Percentiles rank a stretch among this genome's conserved stretches.
Evolutionary conservation across 2,329 filamentous ascomycete species (phyloP).

Genomic region (Nigrospora sphaerica): DNA sequence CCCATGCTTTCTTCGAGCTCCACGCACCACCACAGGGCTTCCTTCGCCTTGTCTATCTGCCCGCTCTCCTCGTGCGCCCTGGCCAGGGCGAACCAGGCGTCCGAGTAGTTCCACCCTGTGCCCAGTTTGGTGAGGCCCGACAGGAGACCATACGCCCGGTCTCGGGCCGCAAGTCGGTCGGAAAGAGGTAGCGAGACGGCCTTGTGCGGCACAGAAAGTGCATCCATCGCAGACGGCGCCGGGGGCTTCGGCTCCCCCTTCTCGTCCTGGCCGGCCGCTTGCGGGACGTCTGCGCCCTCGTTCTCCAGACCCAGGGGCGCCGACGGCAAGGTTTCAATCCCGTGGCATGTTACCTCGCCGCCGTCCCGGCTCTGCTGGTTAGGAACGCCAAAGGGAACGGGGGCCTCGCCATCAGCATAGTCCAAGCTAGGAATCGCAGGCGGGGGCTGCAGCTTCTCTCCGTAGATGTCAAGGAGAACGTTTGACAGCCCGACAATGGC

Average conservation of each 20-base stretch:
- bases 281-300: too few species aligned
- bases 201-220: conserved; percentile 45
- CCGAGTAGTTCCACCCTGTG: conserved; percentile 80
- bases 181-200: conserved; percentile 60
- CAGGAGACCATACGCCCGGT: conserved; percentile 79
- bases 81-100: conserved; percentile 88
- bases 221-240: conserved; percentile 22
- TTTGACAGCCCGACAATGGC: conserved; percentile 79
- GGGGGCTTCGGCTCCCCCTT: conserved; percentile 5
- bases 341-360: too few species aligned
- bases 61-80: conserved; percentile 82
- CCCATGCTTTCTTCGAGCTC: conserved; percentile 83
- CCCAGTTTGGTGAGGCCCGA: conserved; percentile 80
- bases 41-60: conserved; percentile 80
- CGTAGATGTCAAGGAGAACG: conserved; percentile 81
- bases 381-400: too few species aligned
- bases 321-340: too few species aligned
- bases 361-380: too few species aligned
- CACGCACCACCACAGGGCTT: conserved; percentile 95
- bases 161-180: conserved; percentile 81
- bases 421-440: conserved; percentile 41
- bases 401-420: conserved; percentile 20
- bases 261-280: too few species aligned
- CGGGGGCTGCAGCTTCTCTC: conserved; percentile 55
- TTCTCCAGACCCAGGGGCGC: too few species aligned